A percentile compares a stretch with the other conserved stretches of the same genome.
These are phyloP conservation scores for Moringa oleifera DNA, from an alignment of 345 rosid species.

Conservation along the genomic window DNA sequence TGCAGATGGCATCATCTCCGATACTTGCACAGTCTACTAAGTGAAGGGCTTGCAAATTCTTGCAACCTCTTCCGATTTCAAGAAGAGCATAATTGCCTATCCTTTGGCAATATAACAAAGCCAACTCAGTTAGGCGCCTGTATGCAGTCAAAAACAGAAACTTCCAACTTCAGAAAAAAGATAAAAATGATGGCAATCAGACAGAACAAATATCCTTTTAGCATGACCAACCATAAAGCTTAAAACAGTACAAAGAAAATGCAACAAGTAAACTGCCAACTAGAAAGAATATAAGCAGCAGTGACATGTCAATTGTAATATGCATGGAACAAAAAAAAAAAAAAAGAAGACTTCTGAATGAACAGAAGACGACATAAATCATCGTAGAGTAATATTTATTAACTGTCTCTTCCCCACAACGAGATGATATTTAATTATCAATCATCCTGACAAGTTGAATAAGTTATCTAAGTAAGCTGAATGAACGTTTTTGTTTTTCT, in stretches of 20 bases:
- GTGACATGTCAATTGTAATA: background rate
- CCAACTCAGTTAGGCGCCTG: slow-evolving; percentile 77
- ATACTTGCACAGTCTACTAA: slow-evolving; percentile 81
- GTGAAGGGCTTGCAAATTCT: slow-evolving; percentile 70
- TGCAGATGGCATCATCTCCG: slow-evolving; percentile 72
- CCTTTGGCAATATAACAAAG: slow-evolving; percentile 82
- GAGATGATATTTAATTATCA: no score
- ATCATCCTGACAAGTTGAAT: no score
- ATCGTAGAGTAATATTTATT: background rate
- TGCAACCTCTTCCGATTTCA: slow-evolving; percentile 79
- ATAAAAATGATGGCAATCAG: background rate
- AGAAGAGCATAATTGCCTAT: slow-evolving; percentile 59
- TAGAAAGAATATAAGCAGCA: background rate
- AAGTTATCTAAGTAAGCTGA: no score
- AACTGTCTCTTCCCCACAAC: background rate
- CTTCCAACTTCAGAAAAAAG: background rate
- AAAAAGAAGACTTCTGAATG: background rate
- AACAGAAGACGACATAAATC: no score
- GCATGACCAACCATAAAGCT: background rate
- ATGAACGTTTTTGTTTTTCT: no score
- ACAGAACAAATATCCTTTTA: background rate
- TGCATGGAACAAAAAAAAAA: background rate
- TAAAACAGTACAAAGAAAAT: background rate
- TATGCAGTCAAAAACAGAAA: slow-evolving; percentile 16
- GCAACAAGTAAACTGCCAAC: background rate